Evolutionary conservation across 176 grass and related monocot genomes (phyloP).

Genomic region (Otatea glauca): DNA sequence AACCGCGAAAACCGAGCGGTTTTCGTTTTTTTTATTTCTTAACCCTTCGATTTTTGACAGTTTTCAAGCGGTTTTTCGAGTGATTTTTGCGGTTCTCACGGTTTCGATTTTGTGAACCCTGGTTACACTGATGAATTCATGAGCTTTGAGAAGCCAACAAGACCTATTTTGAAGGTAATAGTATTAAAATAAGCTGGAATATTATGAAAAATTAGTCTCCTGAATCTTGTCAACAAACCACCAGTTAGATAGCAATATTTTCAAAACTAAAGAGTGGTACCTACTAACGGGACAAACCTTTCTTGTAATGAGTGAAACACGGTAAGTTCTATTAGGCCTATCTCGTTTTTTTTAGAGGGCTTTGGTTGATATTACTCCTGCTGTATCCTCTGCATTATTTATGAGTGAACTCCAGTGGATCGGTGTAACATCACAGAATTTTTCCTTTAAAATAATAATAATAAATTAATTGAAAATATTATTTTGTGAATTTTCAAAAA

Average conservation of each 20-base stretch:
- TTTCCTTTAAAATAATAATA: too few relatives aligned
- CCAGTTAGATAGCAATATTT: slow-evolving; percentile 19
- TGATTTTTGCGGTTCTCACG: too few relatives aligned
- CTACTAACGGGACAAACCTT: slow-evolving; percentile 1
- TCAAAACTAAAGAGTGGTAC: slow-evolving; percentile 5
- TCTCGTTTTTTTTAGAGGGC: slow-evolving; percentile 45
- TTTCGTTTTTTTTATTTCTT: too few relatives aligned
- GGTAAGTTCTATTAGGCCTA: not conserved
- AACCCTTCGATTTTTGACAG: too few relatives aligned
- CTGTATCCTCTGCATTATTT: slow-evolving; percentile 83
- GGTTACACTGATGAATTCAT: slow-evolving; percentile 94
- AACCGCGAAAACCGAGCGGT: too few relatives aligned
- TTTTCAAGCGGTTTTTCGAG: too few relatives aligned
- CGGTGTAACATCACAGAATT: slow-evolving; percentile 11
- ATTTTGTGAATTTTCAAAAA: too few relatives aligned
- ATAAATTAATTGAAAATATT: too few relatives aligned
- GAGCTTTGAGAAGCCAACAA: slow-evolving; percentile 96
- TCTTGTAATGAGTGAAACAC: not conserved
- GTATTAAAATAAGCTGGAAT: slow-evolving; percentile 11
- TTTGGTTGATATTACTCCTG: slow-evolving; percentile 91
- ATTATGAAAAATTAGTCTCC: not conserved
- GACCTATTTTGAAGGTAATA: slow-evolving; percentile 92
- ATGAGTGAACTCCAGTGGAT: slow-evolving; percentile 99
- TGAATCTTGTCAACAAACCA: slow-evolving; percentile 21
- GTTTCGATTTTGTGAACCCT: too few relatives aligned